A percentile compares a stretch with the other conserved stretches of the same genome.
Evolutionary conservation across 2,329 filamentous ascomycete genomes (phyloP).

Genomic region (Phaeomoniella chlamydospora): DNA sequence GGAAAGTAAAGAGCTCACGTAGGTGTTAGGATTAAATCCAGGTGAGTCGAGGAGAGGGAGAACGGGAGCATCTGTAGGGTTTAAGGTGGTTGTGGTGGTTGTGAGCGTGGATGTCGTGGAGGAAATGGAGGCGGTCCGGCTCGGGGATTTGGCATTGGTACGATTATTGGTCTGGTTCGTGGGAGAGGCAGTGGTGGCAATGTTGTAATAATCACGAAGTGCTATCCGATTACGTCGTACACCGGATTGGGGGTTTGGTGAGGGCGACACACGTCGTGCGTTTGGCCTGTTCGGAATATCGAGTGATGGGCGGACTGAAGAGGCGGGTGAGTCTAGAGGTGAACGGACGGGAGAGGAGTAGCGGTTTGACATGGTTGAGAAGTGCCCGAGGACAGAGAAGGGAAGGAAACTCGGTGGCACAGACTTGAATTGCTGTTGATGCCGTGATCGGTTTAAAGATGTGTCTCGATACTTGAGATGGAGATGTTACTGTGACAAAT

Average conservation of each 20-base stretch:
- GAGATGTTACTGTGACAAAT: too few relatives aligned
- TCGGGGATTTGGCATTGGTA: slow-evolving; percentile 30
- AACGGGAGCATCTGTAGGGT: slow-evolving; percentile 24
- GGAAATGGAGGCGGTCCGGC: slow-evolving; percentile 21
- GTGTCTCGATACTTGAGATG: too few relatives aligned
- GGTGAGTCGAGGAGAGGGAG: slow-evolving; percentile 46
- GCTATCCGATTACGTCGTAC: slow-evolving; percentile 63
- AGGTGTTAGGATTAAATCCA: slow-evolving; percentile 57
- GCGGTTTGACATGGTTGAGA: not conserved
- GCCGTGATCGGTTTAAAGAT: too few relatives aligned
- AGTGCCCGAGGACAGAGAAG: too few relatives aligned
- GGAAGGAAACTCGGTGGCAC: too few relatives aligned
- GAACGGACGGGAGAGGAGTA: not conserved
- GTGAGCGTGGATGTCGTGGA: slow-evolving; percentile 21
- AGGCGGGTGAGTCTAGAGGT: slow-evolving; percentile 39
- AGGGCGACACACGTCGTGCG: slow-evolving; percentile 20
- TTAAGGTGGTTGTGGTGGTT: slow-evolving; percentile 25
- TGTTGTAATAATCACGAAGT: slow-evolving; percentile 87
- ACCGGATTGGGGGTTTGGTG: slow-evolving; percentile 47
- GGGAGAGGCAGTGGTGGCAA: too few relatives aligned
- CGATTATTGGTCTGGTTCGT: not conserved
- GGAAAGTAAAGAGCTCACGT: slow-evolving; percentile 25
- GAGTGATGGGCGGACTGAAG: slow-evolving; percentile 61
- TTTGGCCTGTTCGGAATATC: slow-evolving; percentile 42
- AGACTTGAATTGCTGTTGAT: too few relatives aligned